A percentile compares a stretch with the other conserved stretches of the same genome.
phyloP scores from a whole-genome alignment of 345 rosid genomes.

The Brassica napus region DNA sequence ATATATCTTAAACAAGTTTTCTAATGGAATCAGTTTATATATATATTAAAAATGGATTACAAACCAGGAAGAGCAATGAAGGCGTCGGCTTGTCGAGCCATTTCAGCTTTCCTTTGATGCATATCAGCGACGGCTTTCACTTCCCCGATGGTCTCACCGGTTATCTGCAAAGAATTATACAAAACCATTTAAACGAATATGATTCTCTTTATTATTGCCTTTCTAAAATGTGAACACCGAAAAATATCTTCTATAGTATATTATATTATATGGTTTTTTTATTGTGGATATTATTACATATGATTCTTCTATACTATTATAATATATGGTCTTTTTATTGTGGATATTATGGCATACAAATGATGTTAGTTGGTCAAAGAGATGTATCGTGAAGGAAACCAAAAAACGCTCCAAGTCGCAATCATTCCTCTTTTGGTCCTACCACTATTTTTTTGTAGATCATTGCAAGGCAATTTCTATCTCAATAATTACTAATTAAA shows the following conservation, averaged over 20 bases:
- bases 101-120: slow-evolving; percentile 97
- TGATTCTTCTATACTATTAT: slow-evolving; percentile 10
- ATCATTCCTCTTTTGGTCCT: slow-evolving; percentile 42
- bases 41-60: neutral
- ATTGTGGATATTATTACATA: slow-evolving; percentile 16
- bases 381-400: slow-evolving; percentile 38
- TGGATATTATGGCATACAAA: slow-evolving; percentile 18
- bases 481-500: slow-evolving; percentile 26
- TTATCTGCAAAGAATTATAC: slow-evolving; percentile 49
- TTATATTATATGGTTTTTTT: slow-evolving; percentile 17
- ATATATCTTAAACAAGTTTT: neutral
- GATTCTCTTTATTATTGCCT: neutral
- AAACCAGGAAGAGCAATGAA: slow-evolving; percentile 94
- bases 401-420: slow-evolving; percentile 34
- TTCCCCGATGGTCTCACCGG: slow-evolving; percentile 85
- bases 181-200: neutral
- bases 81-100: slow-evolving; percentile 95
- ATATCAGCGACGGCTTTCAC: slow-evolving; percentile 86
- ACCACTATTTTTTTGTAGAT: slow-evolving; percentile 39
- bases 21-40: neutral
- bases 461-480: slow-evolving; percentile 34
- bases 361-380: slow-evolving; percentile 36
- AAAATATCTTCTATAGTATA: slow-evolving; percentile 10
- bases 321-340: slow-evolving; percentile 8
- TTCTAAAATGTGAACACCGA: slow-evolving; percentile 27